Evolutionary conservation across 257 asterid species (phyloP).

Genomic region (Cinchona pubescens): DNA sequence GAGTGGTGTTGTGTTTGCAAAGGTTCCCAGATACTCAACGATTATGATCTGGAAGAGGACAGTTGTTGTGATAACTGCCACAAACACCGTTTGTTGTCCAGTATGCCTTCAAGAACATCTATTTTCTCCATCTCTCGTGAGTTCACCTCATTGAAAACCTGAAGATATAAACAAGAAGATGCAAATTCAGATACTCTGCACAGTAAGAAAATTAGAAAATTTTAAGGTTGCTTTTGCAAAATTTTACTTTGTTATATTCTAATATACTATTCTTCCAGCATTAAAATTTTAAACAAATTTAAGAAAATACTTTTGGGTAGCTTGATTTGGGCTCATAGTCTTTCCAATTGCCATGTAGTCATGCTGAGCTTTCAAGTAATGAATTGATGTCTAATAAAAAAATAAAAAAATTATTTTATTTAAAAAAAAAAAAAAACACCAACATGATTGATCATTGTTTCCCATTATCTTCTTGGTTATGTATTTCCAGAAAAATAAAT

Average conservation of each 20-base stretch:
- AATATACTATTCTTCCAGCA: too few relatives aligned
- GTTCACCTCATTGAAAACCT: conserved; percentile 47
- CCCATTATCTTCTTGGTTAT: background rate
- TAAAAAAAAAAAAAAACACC: too few relatives aligned
- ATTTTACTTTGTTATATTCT: too few relatives aligned
- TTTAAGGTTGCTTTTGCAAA: background rate
- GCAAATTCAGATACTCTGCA: background rate
- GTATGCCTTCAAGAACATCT: conserved; percentile 45
- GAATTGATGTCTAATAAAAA: too few relatives aligned
- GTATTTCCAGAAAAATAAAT: background rate
- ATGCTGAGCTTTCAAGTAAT: too few relatives aligned
- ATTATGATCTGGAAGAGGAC: conserved; percentile 41
- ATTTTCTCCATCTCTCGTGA: conserved; percentile 49
- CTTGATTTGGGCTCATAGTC: too few relatives aligned
- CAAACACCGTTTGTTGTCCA: conserved; percentile 40
- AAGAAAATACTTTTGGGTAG: too few relatives aligned
- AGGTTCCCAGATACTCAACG: conserved; percentile 42
- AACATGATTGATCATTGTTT: too few relatives aligned
- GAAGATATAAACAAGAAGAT: conserved; percentile 12
- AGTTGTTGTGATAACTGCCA: conserved; percentile 33
- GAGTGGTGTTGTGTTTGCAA: conserved; percentile 48
- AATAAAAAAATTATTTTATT: too few relatives aligned
- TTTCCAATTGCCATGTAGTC: too few relatives aligned
- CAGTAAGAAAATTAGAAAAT: background rate
- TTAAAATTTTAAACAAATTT: too few relatives aligned